Percentiles rank a stretch among this genome's conserved stretches.
Evolutionary conservation across 2,329 filamentous ascomycete species (phyloP).

Genomic region (Xylariales sp.): DNA sequence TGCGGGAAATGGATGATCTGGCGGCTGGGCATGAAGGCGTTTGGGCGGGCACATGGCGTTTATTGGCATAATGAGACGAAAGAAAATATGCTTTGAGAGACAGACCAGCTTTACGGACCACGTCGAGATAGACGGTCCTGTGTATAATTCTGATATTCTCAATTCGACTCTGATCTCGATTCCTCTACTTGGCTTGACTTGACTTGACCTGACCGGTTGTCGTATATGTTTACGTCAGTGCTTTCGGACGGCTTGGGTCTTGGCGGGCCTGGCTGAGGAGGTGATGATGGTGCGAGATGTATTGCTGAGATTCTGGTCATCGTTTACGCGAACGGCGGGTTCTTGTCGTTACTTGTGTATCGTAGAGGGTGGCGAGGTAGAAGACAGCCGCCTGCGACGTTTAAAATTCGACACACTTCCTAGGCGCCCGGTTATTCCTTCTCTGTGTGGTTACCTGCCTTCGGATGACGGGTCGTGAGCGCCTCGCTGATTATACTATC

Average conservation of each 20-base stretch:
- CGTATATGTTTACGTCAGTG: neutral
- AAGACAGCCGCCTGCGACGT: too few species aligned
- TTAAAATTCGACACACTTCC: neutral
- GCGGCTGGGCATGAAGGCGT: conserved; percentile 24
- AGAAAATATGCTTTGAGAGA: neutral
- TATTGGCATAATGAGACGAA: neutral
- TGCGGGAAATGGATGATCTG: conserved; percentile 1
- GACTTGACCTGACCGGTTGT: neutral
- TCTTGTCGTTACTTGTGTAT: neutral
- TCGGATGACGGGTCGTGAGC: neutral
- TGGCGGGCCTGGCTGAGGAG: too few species aligned
- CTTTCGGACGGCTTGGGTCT: neutral
- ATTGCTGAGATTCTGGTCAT: neutral
- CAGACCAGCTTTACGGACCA: neutral
- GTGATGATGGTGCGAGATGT: neutral
- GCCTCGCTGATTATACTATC: neutral
- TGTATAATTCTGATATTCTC: conserved; percentile 10
- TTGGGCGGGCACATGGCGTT: conserved; percentile 23
- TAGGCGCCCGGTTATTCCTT: neutral
- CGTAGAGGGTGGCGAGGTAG: neutral
- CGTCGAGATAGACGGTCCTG: neutral
- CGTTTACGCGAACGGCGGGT: neutral
- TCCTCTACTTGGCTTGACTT: neutral
- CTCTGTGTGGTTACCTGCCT: neutral
- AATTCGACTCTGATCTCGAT: neutral